A percentile compares a stretch with the other conserved stretches of the same genome.
Conservation (phyloP, 78 protist species). For the Speleostelium caveatum region DNA sequence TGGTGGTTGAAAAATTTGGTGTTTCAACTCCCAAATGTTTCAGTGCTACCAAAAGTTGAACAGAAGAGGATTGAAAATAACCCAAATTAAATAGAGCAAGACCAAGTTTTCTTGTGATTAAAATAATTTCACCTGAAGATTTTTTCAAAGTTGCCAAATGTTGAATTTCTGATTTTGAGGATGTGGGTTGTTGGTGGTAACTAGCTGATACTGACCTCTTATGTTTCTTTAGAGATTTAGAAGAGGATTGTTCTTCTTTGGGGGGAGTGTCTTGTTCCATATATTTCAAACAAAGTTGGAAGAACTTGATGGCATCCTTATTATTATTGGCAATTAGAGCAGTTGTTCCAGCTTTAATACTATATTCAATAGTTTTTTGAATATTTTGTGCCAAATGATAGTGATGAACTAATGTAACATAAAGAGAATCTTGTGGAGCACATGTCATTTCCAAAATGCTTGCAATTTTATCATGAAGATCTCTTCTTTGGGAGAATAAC, state of each 20-base stretch:
- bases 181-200: neutral
- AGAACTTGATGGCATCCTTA: constrained; percentile 66
- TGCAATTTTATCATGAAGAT: constrained; percentile 81
- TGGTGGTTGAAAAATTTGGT: neutral
- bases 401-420: constrained; percentile 59
- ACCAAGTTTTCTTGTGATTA: constrained; percentile 62
- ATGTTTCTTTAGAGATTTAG: neutral
- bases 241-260: neutral
- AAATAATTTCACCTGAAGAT: constrained; percentile 13
- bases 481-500: constrained; percentile 79
- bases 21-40: constrained; percentile 63
- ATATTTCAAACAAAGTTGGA: constrained; percentile 63
- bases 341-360: constrained; percentile 49
- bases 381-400: constrained; percentile 71
- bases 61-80: neutral
- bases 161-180: neutral
- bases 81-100: constrained; percentile 57
- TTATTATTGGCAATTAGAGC: constrained; percentile 65
- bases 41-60: constrained; percentile 37
- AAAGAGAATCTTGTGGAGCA: constrained; percentile 49
- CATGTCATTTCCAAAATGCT: constrained; percentile 17
- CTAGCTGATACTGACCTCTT: neutral
- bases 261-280: constrained; percentile 36
- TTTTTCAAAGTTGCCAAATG: neutral
- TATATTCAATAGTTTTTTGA: constrained; percentile 63